phyloP scores from a whole-genome alignment of 2,329 filamentous ascomycete species.

The Alternaria gansuensis region DNA sequence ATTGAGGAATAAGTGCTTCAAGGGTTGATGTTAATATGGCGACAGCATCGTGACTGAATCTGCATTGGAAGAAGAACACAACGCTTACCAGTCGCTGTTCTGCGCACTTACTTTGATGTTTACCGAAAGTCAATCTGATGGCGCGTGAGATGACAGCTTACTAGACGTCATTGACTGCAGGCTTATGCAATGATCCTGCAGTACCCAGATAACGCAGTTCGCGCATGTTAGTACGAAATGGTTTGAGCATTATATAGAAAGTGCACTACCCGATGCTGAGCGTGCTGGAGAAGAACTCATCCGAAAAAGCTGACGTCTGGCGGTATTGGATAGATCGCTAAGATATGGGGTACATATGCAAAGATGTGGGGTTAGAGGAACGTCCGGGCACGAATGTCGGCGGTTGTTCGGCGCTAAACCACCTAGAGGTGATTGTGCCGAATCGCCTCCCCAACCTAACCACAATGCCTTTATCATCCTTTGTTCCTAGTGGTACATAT shows the following conservation, averaged over 20 bases:
- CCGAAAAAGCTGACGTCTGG: not conserved
- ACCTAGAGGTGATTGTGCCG: not conserved
- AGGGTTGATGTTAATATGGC: not conserved
- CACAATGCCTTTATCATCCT: not conserved
- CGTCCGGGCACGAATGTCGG: slow-evolving; percentile 5
- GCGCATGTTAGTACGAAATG: not conserved
- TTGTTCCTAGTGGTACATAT: too few relatives aligned
- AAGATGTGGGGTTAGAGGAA: slow-evolving; percentile 10
- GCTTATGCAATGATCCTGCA: slow-evolving; percentile 4
- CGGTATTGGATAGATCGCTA: not conserved
- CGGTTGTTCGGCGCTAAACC: slow-evolving; percentile 8
- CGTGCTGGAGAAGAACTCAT: not conserved
- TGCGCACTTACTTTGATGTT: slow-evolving; percentile 19
- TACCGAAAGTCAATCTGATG: slow-evolving; percentile 28
- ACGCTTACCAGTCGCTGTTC: slow-evolving; percentile 14
- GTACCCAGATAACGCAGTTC: not conserved
- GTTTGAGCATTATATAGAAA: not conserved
- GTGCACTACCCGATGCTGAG: slow-evolving; percentile 8
- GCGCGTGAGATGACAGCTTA: slow-evolving; percentile 18
- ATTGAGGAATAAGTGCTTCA: not conserved
- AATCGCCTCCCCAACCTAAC: slow-evolving; percentile 6
- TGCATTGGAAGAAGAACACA: not conserved
- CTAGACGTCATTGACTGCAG: not conserved
- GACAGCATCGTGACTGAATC: not conserved
- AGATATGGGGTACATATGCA: slow-evolving; percentile 4